These are phyloP conservation scores for Juglanconis sp. DNA, from an alignment of 2,329 filamentous ascomycete genomes.

Conservation along the genomic window DNA sequence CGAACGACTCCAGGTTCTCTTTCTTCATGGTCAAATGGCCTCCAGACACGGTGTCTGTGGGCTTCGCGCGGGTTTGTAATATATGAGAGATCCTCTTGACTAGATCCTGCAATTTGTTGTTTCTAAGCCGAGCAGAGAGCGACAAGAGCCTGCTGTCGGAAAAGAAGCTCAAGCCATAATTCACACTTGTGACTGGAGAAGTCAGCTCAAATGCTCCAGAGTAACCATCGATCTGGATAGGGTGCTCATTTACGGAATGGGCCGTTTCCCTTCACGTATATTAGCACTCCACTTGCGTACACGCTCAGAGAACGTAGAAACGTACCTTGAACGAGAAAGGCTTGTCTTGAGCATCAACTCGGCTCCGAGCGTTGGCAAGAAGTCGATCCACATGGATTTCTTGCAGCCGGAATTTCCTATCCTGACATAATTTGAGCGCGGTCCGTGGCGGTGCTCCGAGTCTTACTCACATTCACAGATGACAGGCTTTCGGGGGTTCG, in stretches of 20 bases:
- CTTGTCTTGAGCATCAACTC: constrained; percentile 15
- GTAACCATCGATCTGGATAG: background rate
- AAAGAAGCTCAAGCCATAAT: constrained; percentile 28
- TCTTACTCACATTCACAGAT: background rate
- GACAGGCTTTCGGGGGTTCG: background rate
- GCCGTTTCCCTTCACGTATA: constrained; percentile 24
- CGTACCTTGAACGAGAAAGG: constrained; percentile 25
- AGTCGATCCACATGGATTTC: constrained; percentile 5
- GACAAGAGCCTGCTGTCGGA: constrained; percentile 29
- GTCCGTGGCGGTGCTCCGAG: background rate
- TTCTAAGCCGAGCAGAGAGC: constrained; percentile 21
- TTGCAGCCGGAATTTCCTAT: background rate
- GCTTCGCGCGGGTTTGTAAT: constrained; percentile 20
- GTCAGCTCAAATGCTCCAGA: background rate
- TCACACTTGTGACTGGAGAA: constrained; percentile 15
- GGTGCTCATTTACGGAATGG: constrained; percentile 23
- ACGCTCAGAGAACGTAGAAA: background rate
- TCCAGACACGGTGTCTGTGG: background rate
- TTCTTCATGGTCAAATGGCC: background rate
- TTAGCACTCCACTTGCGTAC: background rate
- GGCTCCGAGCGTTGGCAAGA: constrained; percentile 3
- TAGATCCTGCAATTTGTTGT: constrained; percentile 1
- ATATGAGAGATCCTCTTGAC: constrained; percentile 24
- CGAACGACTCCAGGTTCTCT: background rate
- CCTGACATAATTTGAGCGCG: background rate